Conservation (phyloP, 1,139 yeast species). For the Kodamaea arcana region DNA sequence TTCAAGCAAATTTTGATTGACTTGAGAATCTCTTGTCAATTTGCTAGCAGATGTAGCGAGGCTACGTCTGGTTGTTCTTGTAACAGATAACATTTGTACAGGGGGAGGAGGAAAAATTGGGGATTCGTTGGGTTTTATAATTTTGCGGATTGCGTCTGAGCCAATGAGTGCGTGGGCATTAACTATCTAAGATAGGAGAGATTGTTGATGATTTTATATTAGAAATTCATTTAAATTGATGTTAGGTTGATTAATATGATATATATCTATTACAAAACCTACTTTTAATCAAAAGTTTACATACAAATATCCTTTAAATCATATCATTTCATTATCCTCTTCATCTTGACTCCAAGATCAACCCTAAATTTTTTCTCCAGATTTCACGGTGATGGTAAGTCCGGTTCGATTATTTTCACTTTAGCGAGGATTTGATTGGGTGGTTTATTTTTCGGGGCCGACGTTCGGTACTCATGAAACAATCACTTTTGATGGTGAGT, state of each 20-base stretch:
- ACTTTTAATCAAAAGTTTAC: no score
- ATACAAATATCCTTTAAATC: no score
- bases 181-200: no score
- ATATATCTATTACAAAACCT: no score
- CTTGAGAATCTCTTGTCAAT: constrained; percentile 86
- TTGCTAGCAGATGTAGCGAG: constrained; percentile 59
- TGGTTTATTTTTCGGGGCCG: constrained; percentile 1
- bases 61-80: constrained; percentile 52
- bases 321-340: no score
- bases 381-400: constrained; percentile 6
- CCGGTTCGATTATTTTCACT: constrained; percentile 8
- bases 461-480: no score
- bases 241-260: no score
- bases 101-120: constrained; percentile 6
- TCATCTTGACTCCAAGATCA: no score
- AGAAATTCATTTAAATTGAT: no score
- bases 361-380: constrained; percentile 11
- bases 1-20: constrained; percentile 88
- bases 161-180: no score
- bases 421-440: constrained; percentile 9
- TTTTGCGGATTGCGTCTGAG: constrained; percentile 7
- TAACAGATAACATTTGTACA: constrained; percentile 35
- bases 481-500: no score
- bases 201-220: no score
- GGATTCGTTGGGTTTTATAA: neutral